Conservation (phyloP, 78 protist genomes). For the Planoprotostelium fungivorum region DNA sequence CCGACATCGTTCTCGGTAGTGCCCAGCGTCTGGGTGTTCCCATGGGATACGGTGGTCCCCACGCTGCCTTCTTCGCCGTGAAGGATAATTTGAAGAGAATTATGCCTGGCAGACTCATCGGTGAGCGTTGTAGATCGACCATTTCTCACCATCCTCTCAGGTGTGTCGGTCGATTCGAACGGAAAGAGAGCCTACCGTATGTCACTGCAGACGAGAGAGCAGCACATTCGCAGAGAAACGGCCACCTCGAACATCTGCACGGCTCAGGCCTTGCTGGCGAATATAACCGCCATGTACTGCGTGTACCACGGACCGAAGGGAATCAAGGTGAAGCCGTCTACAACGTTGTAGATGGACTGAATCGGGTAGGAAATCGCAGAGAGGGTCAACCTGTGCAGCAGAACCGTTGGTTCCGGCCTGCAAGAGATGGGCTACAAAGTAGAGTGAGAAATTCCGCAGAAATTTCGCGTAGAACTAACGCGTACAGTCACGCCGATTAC, state of each 20-base stretch:
- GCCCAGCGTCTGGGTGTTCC: slow-evolving; percentile 97
- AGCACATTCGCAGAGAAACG: slow-evolving; percentile 94
- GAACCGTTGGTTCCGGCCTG: not conserved
- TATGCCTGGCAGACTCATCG: slow-evolving; percentile 97
- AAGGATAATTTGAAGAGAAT: slow-evolving; percentile 70
- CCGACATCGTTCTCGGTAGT: slow-evolving; percentile 91
- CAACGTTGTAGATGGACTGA: not conserved
- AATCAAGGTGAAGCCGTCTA: slow-evolving; percentile 21
- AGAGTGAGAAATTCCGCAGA: not conserved
- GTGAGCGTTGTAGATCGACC: slow-evolving; percentile 15
- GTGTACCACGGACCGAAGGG: slow-evolving; percentile 98
- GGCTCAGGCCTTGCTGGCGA: slow-evolving; percentile 97
- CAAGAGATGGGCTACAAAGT: not conserved
- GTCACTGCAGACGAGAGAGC: slow-evolving; percentile 98
- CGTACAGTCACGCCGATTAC: not conserved
- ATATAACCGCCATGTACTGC: slow-evolving; percentile 92
- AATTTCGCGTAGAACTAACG: not conserved
- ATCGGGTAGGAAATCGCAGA: slow-evolving; percentile 16
- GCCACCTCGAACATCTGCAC: slow-evolving; percentile 97
- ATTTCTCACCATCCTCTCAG: not conserved
- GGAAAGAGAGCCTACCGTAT: slow-evolving; percentile 90
- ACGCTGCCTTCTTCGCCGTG: slow-evolving; percentile 95
- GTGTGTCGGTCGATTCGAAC: slow-evolving; percentile 60
- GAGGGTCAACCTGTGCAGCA: slow-evolving; percentile 59
- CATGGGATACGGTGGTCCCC: slow-evolving; percentile 98